A percentile compares a stretch with the other conserved stretches of the same genome.
Evolutionary conservation across 129 eudicot species (phyloP).

Genomic region (Chrysanthemum lavandulifolium): DNA sequence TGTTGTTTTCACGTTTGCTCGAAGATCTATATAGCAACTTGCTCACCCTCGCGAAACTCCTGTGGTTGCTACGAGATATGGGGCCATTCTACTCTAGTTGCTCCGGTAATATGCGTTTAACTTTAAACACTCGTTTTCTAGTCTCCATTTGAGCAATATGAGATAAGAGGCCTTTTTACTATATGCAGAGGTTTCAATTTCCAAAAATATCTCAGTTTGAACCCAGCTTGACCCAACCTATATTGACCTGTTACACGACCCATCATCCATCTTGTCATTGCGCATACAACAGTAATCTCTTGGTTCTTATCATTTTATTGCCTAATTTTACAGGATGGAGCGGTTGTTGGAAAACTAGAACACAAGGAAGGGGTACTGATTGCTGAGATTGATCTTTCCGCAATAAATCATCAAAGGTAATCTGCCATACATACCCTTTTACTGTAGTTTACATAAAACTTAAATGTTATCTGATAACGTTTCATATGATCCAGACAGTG

Average conservation of each 20-base stretch:
- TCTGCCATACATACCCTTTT: neutral
- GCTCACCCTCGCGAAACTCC: constrained; percentile 13
- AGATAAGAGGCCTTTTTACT: neutral
- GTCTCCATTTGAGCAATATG: neutral
- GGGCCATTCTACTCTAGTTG: constrained; percentile 13
- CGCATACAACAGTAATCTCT: no score
- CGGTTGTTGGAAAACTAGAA: neutral
- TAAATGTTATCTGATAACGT: neutral
- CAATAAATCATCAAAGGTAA: neutral
- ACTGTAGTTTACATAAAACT: neutral
- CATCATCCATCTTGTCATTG: neutral
- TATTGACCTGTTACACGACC: neutral
- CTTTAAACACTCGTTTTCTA: no score
- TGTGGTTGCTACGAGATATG: constrained; percentile 12
- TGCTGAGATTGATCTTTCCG: neutral
- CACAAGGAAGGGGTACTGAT: neutral
- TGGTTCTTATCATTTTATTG: neutral
- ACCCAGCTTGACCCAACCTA: neutral
- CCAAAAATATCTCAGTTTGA: no score
- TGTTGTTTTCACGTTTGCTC: neutral
- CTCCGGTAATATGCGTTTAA: neutral
- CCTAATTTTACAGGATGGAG: neutral
- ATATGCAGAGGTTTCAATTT: constrained; percentile 22
- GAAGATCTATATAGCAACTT: constrained; percentile 11
- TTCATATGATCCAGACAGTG: constrained; percentile 14